These are phyloP conservation scores for Populus pruinosa DNA, from an alignment of 345 rosid genomes.

Conservation along the genomic window DNA sequence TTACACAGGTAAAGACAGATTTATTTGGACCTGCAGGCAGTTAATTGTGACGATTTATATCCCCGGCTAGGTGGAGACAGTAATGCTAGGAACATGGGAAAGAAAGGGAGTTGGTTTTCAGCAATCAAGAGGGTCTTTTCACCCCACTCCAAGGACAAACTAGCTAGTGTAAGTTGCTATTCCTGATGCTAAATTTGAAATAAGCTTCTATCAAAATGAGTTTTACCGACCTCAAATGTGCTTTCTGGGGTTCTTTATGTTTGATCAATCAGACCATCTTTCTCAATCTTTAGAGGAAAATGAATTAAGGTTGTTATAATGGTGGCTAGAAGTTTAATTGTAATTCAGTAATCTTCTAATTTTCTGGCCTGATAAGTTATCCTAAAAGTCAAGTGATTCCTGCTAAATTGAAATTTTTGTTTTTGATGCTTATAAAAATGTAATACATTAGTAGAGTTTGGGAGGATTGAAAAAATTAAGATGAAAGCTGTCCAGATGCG, in stretches of 20 bases:
- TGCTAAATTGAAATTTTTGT: background rate
- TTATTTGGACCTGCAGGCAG: conserved; percentile 16
- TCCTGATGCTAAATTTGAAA: background rate
- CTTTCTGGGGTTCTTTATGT: background rate
- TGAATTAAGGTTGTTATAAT: background rate
- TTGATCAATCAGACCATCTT: background rate
- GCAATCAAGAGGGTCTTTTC: conserved; percentile 83
- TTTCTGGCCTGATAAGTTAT: background rate
- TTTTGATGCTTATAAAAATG: background rate
- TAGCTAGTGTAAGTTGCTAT: conserved; percentile 50
- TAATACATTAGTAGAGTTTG: background rate
- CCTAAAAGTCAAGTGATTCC: background rate
- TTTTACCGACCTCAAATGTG: background rate
- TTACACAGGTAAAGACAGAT: conserved; percentile 1
- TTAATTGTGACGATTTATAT: conserved; percentile 19
- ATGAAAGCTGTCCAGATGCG: background rate
- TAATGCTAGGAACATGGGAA: conserved; percentile 83
- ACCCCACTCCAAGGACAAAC: conserved; percentile 68
- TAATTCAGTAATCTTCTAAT: background rate
- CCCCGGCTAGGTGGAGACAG: conserved; percentile 36
- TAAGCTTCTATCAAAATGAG: background rate
- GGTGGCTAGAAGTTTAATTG: background rate
- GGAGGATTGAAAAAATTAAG: background rate
- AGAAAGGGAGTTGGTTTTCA: conserved; percentile 92
- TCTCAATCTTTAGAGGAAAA: background rate